Base-by-base conservation (phyloP, 805 yeast genomes). In the Yamadazyma phyllophila region DNA sequence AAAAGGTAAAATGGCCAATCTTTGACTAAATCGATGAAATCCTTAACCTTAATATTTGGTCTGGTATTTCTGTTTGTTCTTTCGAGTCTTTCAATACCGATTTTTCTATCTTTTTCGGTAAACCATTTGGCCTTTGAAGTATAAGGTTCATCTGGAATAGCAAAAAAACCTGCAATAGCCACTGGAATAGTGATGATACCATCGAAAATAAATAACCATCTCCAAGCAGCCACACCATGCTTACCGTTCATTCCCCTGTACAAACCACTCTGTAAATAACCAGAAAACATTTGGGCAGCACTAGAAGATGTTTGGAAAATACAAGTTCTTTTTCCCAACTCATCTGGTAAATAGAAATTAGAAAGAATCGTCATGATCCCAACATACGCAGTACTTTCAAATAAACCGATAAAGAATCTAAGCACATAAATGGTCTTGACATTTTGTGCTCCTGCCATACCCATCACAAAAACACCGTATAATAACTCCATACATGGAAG, bases 131-230 rank as follows among this genome's bases (percentile, higher is more conserved):
- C 39, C 15, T 36, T 29, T 7, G 15, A 17, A 29, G 24, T 29
- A 31, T 20, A 35, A 20, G 39, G 36, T 32, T 43, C 43, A 36
- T 43, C 45, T 12, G 45, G 45, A 59, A 43, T 39, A 10, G 36
- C 36, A 24, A 72, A 65, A 48, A 67, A 67, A 0, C 76, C 76
- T 9, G 57, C 34, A 2, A 70, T 12, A 0, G 74, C 76, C 13
- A 69, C 60, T 3, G 64, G 67, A 14, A 69, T 52, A 3, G 68
- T 61, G 39, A 73, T 60, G 6, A 60, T 37, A 12, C 62, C 65
- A 46, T 64, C 66, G 35, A 65, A 45, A 42, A 74, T 64, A 57
- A 70, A 75, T 36, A 74, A 58, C 74, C 77, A 75, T 56, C 65
- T 62, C 78, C 78, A 75, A 3, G 74, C 71, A n/a, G 60, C 54